Percentiles rank a stretch among this genome's conserved stretches.
These are phyloP conservation scores for Sanghuangporus baumii DNA, from an alignment of 1,284 basidiomycete genomes.

Conservation along the genomic window DNA sequence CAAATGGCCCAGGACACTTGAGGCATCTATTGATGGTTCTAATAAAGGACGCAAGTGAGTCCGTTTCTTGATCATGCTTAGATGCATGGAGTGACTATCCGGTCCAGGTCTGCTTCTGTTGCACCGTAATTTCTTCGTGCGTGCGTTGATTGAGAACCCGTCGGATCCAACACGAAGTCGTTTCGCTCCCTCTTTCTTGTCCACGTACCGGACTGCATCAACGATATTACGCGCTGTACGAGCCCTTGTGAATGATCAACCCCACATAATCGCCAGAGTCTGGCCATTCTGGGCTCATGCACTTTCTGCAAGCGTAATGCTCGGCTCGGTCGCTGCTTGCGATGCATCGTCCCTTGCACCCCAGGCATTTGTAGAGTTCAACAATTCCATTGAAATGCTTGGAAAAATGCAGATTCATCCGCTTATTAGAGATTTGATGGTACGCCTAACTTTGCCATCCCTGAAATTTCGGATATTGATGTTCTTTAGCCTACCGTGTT, in stretches of 20 bases:
- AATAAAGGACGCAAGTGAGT: background rate
- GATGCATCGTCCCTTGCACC: constrained; percentile 15
- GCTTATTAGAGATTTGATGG: constrained; percentile 3
- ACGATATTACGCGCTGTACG: constrained; percentile 2
- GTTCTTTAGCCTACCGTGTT: too few relatives aligned
- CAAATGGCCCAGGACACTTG: background rate
- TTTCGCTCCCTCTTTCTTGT: constrained; percentile 14
- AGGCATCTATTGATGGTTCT: background rate
- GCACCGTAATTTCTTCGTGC: constrained; percentile 16
- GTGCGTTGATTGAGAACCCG: constrained; percentile 11
- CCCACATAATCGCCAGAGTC: constrained; percentile 23
- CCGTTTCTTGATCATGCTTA: background rate
- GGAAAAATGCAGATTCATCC: constrained; percentile 16
- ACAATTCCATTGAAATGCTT: constrained; percentile 19
- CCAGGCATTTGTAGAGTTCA: constrained; percentile 19
- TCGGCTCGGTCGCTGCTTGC: constrained; percentile 20
- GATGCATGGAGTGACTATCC: background rate
- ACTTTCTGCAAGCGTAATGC: constrained; percentile 32
- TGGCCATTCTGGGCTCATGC: constrained; percentile 36
- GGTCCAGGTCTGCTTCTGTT: constrained; percentile 16
- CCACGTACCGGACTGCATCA: constrained; percentile 9
- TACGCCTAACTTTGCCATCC: background rate
- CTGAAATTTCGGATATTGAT: too few relatives aligned
- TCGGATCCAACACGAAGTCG: constrained; percentile 13
- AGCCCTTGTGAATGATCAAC: background rate